Base-by-base conservation (phyloP, 176 grass and related monocot genomes). In the Triticum urartu region DNA sequence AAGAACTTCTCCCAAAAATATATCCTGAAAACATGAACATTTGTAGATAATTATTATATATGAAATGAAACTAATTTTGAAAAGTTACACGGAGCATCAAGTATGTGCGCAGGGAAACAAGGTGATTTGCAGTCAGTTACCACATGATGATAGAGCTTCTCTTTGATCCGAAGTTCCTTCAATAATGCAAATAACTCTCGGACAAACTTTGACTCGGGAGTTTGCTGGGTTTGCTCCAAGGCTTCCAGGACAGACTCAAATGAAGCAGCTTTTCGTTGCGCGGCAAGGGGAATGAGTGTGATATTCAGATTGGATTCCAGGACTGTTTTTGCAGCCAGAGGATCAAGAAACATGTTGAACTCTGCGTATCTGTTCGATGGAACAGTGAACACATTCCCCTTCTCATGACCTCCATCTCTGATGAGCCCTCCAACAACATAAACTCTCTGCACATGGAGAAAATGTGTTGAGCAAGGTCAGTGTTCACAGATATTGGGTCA, bases 301-400 rank as follows among this genome's bases (percentile, higher is more conserved):
- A 88, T 91, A 38, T 85, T 66, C 64, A 95, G 36, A 56, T 83
- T 52, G 10, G 96, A 98, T 84, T 94, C 79, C 9, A 96, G 52
- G 9, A 98, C 80, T 21, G 34, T 80, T 77, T 91, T 96, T 10
- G 92, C 89, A 38, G 97, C 92, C 79, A 89, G 24, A 26, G 94
- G 97, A 90, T 98, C 97, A 47, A 98, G 94, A 80, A 92, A 98
- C 78, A 95, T 89, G 82, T 95, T 98, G 47, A 96, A 90, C 65
- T 98, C 96, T 11, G 96, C 86, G 43, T 92, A 91, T 68, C 30
- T 86, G 48, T 95, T 98, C 9, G 86, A 62, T 22, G 79, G 88
- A 63, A 98, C 87, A 3, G 87, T 90, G 79, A 94, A 94, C 72
- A 98, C 75, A 77, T 98, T 94, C 77, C 97, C 94, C 47, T 77